Percentiles rank a stretch among this genome's conserved stretches.
These are phyloP conservation scores for Trichoderma guizhouense DNA, from an alignment of 2,329 filamentous ascomycete genomes.

Conservation along the genomic window DNA sequence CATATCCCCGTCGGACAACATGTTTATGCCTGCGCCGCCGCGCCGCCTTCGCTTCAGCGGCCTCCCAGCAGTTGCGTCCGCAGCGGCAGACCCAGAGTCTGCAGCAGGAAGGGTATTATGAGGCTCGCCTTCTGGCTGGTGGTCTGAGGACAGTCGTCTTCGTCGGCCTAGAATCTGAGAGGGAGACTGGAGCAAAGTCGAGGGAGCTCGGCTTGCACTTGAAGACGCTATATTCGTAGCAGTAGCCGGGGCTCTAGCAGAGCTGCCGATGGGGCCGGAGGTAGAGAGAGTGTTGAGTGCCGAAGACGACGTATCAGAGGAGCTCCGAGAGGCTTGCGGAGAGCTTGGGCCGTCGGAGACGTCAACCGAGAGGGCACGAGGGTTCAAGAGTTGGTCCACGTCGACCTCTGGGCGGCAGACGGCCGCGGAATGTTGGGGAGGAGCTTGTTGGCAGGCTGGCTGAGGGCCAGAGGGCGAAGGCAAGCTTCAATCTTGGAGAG, in stretches of 20 bases:
- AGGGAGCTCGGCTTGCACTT: slow-evolving; percentile 27
- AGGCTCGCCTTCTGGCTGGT: slow-evolving; percentile 33
- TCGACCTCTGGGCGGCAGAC: slow-evolving; percentile 40
- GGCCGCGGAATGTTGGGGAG: slow-evolving; percentile 33
- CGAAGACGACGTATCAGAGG: slow-evolving; percentile 47
- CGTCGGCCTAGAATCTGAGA: slow-evolving; percentile 53
- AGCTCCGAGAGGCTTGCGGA: slow-evolving; percentile 49
- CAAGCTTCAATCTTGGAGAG: slow-evolving; percentile 22
- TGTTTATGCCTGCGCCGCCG: slow-evolving; percentile 53
- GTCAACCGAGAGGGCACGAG: slow-evolving; percentile 33
- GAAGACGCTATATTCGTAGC: slow-evolving; percentile 43
- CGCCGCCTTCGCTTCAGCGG: slow-evolving; percentile 55
- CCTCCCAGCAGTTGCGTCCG: slow-evolving; percentile 19
- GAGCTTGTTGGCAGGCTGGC: slow-evolving; percentile 25
- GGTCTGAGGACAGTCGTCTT: slow-evolving; percentile 43
- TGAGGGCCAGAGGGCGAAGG: slow-evolving; percentile 22
- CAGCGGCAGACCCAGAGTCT: slow-evolving; percentile 15
- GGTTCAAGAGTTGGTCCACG: slow-evolving; percentile 38
- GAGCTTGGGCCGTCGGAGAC: slow-evolving; percentile 63
- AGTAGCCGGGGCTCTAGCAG: slow-evolving; percentile 30
- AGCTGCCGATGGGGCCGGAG: slow-evolving; percentile 25
- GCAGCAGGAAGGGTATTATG: neutral
- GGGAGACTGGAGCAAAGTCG: slow-evolving; percentile 28
- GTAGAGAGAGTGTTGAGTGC: slow-evolving; percentile 32
- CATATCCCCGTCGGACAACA: slow-evolving; percentile 59